Evolutionary conservation across 1,139 yeast genomes (phyloP), one percentile per base, ranked within the genome.

Genomic region (Pneumocystis canis): DNA sequence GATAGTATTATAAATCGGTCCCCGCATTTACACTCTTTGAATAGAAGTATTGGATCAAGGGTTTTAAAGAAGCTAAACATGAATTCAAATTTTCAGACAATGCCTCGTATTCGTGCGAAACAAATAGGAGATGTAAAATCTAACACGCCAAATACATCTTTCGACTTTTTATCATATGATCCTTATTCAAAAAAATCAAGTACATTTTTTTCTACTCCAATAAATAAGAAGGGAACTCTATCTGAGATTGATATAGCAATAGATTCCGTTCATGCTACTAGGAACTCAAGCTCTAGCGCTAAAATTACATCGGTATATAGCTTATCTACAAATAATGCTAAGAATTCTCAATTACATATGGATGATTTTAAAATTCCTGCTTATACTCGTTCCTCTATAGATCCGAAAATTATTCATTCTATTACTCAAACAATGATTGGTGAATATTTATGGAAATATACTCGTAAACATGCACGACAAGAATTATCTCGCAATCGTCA

Each of bases 401-500:
- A 63, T 39, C 63, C 63, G 9, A 58, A 57, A 59, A 87, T 88
- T 81, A 85, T 88, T 68, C 90, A 94, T 1, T 92, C 94, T 2
- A 82, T 92, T 63, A 87, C 97, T 0, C 96, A 89, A 73, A 86
- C 94, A 6, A 90, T 92, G 61, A 87, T 90, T 73, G 98, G 98
- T 64, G 97, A 90, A 72, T 89, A 84, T 68, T 77, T 89, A 66
- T 85, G 81, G 81, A 92, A 92, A 73, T 90, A 92, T 72, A 88
- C 85, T 73, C 83, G 95, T 62, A 64, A 60, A 58, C 54, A 63
- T 11, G 68, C 66, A 5, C 60, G 66, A 32, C 66, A 65, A 60
- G 62, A 64, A 0, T 81, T 89, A 58, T 82, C 94, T 0, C 92
- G 87, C 64, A 82, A 81, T 61, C 81, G 97, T 65, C 98, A 92